These are phyloP conservation scores for Sporothrix schenckii DNA, from an alignment of 2,329 filamentous ascomycete genomes.

Conservation along the genomic window DNA sequence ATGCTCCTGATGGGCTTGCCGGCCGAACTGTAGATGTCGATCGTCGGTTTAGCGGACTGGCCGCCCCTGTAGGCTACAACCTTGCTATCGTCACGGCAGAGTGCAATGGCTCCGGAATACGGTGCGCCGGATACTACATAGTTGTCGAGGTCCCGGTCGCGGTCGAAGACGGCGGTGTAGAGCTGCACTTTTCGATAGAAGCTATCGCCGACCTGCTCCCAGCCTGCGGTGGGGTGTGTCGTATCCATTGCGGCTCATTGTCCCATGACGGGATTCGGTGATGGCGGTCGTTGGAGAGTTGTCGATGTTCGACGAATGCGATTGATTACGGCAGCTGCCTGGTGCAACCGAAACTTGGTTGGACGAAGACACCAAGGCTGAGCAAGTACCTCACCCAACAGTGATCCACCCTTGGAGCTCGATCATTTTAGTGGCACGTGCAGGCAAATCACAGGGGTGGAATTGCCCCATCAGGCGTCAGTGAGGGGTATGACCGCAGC, in stretches of 20 bases:
- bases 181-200: constrained; percentile 96
- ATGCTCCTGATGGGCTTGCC: constrained; percentile 85
- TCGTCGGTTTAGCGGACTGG: constrained; percentile 74
- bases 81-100: constrained; percentile 87
- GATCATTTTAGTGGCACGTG: constrained; percentile 30
- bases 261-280: constrained; percentile 21
- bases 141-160: constrained; percentile 91
- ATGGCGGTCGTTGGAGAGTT: neutral
- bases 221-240: constrained; percentile 76
- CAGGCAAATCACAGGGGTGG: constrained; percentile 12
- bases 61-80: constrained; percentile 75
- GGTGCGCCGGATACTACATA: constrained; percentile 89
- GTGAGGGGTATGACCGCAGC: constrained; percentile 17
- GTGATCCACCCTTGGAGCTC: constrained; percentile 17
- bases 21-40: constrained; percentile 92
- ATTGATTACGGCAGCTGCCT: constrained; percentile 9
- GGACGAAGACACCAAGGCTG: constrained; percentile 5
- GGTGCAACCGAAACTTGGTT: neutral
- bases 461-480: constrained; percentile 13
- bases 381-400: neutral
- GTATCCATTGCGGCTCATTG: constrained; percentile 53
- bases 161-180: constrained; percentile 90
- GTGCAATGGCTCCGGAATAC: constrained; percentile 87
- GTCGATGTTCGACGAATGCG: neutral
- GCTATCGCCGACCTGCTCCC: constrained; percentile 89